A percentile compares a stretch with the other conserved stretches of the same genome.
Evolutionary conservation across 106 monocot species (phyloP).

Genomic region (Acorus gramineus): DNA sequence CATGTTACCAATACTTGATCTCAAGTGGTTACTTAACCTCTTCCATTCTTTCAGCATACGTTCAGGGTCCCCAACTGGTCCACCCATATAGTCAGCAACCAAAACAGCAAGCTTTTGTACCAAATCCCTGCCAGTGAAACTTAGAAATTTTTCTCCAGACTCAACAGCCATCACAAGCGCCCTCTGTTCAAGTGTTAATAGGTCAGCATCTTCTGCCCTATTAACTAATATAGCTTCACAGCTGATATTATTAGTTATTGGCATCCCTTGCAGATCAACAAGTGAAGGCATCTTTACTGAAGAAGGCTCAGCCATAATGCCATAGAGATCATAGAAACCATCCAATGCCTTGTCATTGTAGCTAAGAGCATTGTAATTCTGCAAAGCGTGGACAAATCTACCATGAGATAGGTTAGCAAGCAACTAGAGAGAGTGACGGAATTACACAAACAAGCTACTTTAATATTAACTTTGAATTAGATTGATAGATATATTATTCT

Average conservation of each 20-base stretch:
- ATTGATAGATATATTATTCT: too few relatives aligned
- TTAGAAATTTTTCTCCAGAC: slow-evolving; percentile 12
- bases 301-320: slow-evolving; percentile 24
- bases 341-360: slow-evolving; percentile 71
- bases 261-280: slow-evolving; percentile 37
- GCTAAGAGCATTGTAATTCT: slow-evolving; percentile 57
- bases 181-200: slow-evolving; percentile 51
- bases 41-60: slow-evolving; percentile 32
- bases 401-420: slow-evolving; percentile 18
- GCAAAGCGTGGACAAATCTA: slow-evolving; percentile 30
- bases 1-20: slow-evolving; percentile 25
- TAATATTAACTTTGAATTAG: too few relatives aligned
- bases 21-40: slow-evolving; percentile 24
- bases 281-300: slow-evolving; percentile 55
- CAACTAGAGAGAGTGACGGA: too few relatives aligned
- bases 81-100: slow-evolving; percentile 63
- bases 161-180: slow-evolving; percentile 35
- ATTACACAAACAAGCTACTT: too few relatives aligned
- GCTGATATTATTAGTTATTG: slow-evolving; percentile 15
- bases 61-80: slow-evolving; percentile 37
- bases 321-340: slow-evolving; percentile 72
- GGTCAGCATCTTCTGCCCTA: slow-evolving; percentile 44
- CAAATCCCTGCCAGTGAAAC: slow-evolving; percentile 22
- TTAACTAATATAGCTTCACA: slow-evolving; percentile 71
- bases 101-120: slow-evolving; percentile 41